Evolutionary conservation across 345 rosid genomes (phyloP), one percentile per base, ranked within the genome.

Genomic region (Carallia brachiata): DNA sequence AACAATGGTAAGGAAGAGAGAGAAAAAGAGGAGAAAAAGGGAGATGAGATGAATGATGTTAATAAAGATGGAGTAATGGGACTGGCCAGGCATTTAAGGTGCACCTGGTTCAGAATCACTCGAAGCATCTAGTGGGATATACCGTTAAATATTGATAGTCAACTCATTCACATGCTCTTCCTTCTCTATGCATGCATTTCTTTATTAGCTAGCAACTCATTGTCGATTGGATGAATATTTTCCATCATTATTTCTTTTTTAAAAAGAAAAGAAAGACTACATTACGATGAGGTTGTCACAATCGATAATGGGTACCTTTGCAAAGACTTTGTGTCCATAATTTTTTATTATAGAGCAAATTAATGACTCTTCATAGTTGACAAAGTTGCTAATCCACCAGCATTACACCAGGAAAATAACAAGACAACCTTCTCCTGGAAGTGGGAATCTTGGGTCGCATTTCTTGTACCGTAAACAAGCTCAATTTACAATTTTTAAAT

Each of bases 61-160:
- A 5, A 0, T 18, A 18, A 32, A 6, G 16, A 37, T 15, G 40
- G 27, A 12, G 60, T 23, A 23, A 23, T 23, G 23, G 23, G 3
- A 40, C 1, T n/a, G 37, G 61, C 8, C 28, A 8, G 67, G 1
- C 52, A 70, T 70, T 23, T 70, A 61, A 36, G 2, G 16, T 23
- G 39, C 6, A 17, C 0, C 7, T 17, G 28, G 28, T 2, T 44
- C 27, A 37, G 52, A 66, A 66, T 54, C 23, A 55, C 56, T 13
- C 4, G 52, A 13, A 30, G 62, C 52, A 67, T 55, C 52, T n/a
- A 56, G 28, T 52, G 53, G 62, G 10, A 67, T 67, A 56, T 56
- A 37, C 62, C 27, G 7, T 31, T 18, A 23, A 55, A 55, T 55
- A 23, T 23, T 55, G 15, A 10, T 10, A 55, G 28, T 23, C 10